Evolutionary conservation across 1,284 basidiomycete genomes (phyloP).

Genomic region (Xerocomus nothofagi): DNA sequence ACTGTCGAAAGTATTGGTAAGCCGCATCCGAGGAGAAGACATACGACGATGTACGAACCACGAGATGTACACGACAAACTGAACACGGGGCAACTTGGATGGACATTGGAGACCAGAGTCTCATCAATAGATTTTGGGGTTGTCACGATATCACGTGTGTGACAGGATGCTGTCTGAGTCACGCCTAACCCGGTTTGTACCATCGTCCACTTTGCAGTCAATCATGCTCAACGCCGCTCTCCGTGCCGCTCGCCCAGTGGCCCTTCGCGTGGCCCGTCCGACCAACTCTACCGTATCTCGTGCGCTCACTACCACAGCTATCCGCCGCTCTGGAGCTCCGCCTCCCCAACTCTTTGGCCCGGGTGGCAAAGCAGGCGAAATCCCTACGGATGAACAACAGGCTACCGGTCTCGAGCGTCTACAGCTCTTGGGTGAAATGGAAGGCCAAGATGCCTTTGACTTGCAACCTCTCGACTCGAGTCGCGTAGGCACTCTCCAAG

Average conservation of each 20-base stretch:
- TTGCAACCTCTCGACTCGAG: slow-evolving; percentile 83
- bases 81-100: neutral
- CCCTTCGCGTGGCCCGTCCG: slow-evolving; percentile 36
- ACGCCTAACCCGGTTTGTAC: slow-evolving; percentile 30
- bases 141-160: slow-evolving; percentile 29
- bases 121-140: no score
- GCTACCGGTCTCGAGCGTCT: slow-evolving; percentile 96
- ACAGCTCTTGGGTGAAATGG: slow-evolving; percentile 85
- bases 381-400: slow-evolving; percentile 86
- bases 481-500: slow-evolving; percentile 83
- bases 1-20: neutral
- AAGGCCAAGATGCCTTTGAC: slow-evolving; percentile 92
- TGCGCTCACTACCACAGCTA: slow-evolving; percentile 55
- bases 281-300: slow-evolving; percentile 41
- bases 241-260: slow-evolving; percentile 40
- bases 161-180: slow-evolving; percentile 26
- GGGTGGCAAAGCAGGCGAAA: slow-evolving; percentile 74
- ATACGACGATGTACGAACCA: neutral
- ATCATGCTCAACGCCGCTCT: slow-evolving; percentile 47
- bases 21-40: neutral
- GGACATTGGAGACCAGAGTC: neutral
- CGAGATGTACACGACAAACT: neutral
- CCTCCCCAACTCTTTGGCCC: slow-evolving; percentile 72
- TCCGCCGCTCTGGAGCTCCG: slow-evolving; percentile 54
- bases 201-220: slow-evolving; percentile 14